Base-by-base conservation (phyloP, 2,329 filamentous ascomycete species). In the Dactylellina sp. region DNA sequence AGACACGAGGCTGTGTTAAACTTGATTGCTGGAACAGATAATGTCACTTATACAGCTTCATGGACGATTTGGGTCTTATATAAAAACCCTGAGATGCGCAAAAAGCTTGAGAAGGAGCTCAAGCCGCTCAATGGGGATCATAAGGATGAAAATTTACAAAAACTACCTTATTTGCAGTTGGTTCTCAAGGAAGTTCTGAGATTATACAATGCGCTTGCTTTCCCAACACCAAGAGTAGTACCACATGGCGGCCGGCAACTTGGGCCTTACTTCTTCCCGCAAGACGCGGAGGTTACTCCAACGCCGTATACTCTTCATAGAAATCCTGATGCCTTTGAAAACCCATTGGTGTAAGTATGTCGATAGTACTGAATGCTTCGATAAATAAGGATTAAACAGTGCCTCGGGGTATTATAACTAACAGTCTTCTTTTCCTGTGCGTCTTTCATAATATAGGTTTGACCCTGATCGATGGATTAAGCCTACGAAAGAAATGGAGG, bases 401-500 rank as follows among this genome's bases (percentile, higher is more conserved):
- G n/a, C n/a, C n/a, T n/a, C n/a, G n/a, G n/a, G n/a, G n/a, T n/a
- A n/a, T n/a, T n/a, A n/a, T n/a, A n/a, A n/a, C n/a, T n/a, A n/a
- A n/a, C n/a, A n/a, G n/a, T n/a, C n/a, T n/a, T n/a, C n/a, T n/a
- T n/a, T n/a, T n/a, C 14, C 52, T 56, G 9, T 2, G 3, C 14
- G 3, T 18, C 14, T 12, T 40, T 24, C 6, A 18, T 25, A 47
- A 5, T 4, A 5, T 24, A 66, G 46, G 12, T 60, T 59, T 20
- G 52, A 60, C 24, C 66, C 66, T 1, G 50, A 71, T 18, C 64
- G 66, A 32, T 71, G 66, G 66, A 16, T 40, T 14, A 53, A 71
- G 46, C 11, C 66, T 1, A 71, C 63, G 1, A 44, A 68, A 25
- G 63, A 68, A 1, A 68, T 68, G 53, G 46, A 68, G 11, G n/a